These are phyloP conservation scores for Pisolithus thermaeus DNA, from an alignment of 1,284 basidiomycete genomes.

Conservation along the genomic window DNA sequence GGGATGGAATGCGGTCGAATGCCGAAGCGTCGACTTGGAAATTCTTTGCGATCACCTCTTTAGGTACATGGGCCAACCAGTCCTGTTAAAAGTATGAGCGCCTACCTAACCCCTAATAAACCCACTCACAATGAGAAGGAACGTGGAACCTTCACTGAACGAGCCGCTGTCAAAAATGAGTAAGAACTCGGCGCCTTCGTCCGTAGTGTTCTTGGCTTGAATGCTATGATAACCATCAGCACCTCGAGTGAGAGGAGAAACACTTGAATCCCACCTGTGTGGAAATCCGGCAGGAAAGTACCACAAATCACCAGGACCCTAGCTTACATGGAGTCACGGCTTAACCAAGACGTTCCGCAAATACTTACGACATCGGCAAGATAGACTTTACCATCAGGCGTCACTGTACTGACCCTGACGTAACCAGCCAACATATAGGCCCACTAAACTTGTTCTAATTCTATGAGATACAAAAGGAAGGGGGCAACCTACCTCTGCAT, in stretches of 20 bases:
- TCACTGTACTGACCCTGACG: constrained; percentile 42
- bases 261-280: constrained; percentile 13
- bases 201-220: constrained; percentile 45
- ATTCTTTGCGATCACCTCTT: constrained; percentile 52
- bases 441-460: constrained; percentile 30
- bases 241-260: not conserved
- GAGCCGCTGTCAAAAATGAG: constrained; percentile 51
- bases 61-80: constrained; percentile 48
- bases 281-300: constrained; percentile 49
- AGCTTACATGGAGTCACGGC: not conserved
- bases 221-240: constrained; percentile 23
- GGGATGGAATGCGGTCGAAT: constrained; percentile 44
- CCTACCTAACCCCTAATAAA: not conserved
- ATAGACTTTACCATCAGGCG: constrained; percentile 42
- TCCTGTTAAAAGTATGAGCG: constrained; percentile 23
- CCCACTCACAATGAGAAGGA: constrained; percentile 32
- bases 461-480: too few species aligned
- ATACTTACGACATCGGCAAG: constrained; percentile 42
- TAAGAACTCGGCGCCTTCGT: constrained; percentile 52
- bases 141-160: constrained; percentile 55
- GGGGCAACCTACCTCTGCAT: constrained; percentile 34
- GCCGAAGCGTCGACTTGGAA: constrained; percentile 36
- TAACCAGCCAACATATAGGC: constrained; percentile 42
- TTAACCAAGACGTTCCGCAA: not conserved
- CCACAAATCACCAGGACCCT: constrained; percentile 47